Evolutionary conservation across 225 moss, liverwort and hornwort genomes (phyloP), one percentile per base, ranked within the genome.

Genomic region (Antitrichia curtipendula): DNA sequence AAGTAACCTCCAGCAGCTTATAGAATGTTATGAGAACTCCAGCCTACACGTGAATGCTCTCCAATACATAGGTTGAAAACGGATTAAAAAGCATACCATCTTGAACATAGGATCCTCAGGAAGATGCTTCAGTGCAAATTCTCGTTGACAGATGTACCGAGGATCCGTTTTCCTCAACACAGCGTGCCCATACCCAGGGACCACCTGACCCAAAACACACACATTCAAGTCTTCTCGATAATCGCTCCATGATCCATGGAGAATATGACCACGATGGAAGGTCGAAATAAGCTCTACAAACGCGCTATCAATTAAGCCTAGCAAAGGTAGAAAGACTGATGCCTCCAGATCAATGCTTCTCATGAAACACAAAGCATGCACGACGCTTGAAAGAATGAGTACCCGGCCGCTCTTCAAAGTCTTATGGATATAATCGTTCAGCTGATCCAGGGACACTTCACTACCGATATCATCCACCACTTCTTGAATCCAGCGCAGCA

Each of bases 91-190:
- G 41, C 62, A 18, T 84, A 93, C 93, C 93, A 93, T 86, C 74
- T 93, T 88, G 74, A 91, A 93, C 86, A 93, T 84, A 27, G 91
- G 91, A 88, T 91, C 88, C n/a, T 91, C 62, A 41, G 91, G 91
- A 63, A 93, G 93, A 88, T 93, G 93, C 88, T 93, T 93, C 7
- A 93, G 86, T 45, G 93, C 93, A 63, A 91, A 91, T 80, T 93
- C 90, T 31, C 90, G 90, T 59, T 90, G 91, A 56, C 93, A 93
- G 20, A 86, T 76, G 76, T 91, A 92, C 41, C 91, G 91, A 54
- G 97, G 97, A 86, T 97, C 97, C n/a, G 93, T 97, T 88, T 97
- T 97, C 81, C 96, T 89, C 79, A 95, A 91, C 63, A 96, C 96
- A 38, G 96, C 95, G 88, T 97, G 97, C 12, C 95, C 96, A 87